Evolutionary conservation across 2,329 filamentous ascomycete species (phyloP).

Genomic region (Fusarium tjaetaba): DNA sequence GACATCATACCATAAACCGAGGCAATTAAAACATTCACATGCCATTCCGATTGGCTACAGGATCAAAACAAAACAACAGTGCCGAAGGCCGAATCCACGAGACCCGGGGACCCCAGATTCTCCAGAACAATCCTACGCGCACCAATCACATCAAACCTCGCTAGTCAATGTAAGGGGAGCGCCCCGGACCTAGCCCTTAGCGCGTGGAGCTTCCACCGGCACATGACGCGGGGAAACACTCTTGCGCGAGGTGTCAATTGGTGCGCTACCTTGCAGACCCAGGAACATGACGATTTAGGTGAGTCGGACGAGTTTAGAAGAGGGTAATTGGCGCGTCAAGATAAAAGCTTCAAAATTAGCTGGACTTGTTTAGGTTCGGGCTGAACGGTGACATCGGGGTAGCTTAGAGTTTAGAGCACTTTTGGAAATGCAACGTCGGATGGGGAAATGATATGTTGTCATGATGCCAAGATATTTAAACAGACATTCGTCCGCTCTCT

Average conservation of each 20-base stretch:
- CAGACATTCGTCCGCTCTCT: neutral
- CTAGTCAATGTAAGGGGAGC: neutral
- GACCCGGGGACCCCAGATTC: neutral
- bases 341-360: accelerated
- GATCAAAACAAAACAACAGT: neutral
- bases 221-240: neutral
- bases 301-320: accelerated
- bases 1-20: neutral
- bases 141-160: neutral
- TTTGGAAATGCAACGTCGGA: neutral
- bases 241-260: neutral
- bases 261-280: neutral
- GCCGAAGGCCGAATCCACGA: neutral
- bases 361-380: neutral
- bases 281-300: neutral
- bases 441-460: neutral
- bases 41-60: neutral
- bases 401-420: neutral
- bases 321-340: neutral
- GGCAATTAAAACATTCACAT: neutral
- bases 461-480: neutral
- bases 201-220: neutral
- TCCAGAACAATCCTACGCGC: neutral
- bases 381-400: neutral
- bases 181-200: neutral